Percentiles rank a stretch among this genome's conserved stretches.
Evolutionary conservation across 768 basidiomycete species (phyloP).

Genomic region (Macrolepiota albuminosa): DNA sequence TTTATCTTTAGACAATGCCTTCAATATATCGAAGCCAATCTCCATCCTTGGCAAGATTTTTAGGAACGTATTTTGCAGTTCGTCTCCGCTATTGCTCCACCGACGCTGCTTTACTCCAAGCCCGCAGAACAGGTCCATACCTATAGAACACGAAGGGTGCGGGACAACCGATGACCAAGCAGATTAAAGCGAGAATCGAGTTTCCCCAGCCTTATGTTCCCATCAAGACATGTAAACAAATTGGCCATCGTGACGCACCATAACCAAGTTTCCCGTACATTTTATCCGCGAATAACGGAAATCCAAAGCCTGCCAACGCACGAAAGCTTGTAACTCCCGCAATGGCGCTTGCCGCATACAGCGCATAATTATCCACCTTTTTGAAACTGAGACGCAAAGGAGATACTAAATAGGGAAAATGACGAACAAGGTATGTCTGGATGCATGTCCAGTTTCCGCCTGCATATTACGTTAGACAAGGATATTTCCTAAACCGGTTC

Average conservation of each 20-base stretch:
- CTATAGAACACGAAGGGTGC: slow-evolving; percentile 39
- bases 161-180: slow-evolving; percentile 50
- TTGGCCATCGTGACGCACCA: slow-evolving; percentile 17
- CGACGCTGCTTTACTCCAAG: slow-evolving; percentile 31
- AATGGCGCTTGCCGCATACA: slow-evolving; percentile 58
- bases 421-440: slow-evolving; percentile 52
- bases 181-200: slow-evolving; percentile 47
- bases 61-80: background rate
- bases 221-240: background rate
- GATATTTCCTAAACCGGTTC: background rate
- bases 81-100: slow-evolving; percentile 21
- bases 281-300: slow-evolving; percentile 59
- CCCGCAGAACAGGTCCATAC: slow-evolving; percentile 31
- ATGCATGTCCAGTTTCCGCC: slow-evolving; percentile 40
- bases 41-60: background rate
- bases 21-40: background rate
- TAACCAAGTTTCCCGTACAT: slow-evolving; percentile 50
- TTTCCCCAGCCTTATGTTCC: slow-evolving; percentile 43
- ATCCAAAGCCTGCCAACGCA: slow-evolving; percentile 55
- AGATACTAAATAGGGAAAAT: slow-evolving; percentile 16
- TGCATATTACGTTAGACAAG: slow-evolving; percentile 3
- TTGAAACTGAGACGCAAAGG: slow-evolving; percentile 13
- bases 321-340: slow-evolving; percentile 53
- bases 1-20: background rate
- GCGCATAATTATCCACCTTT: slow-evolving; percentile 81